Evolutionary conservation across 2,329 filamentous ascomycete species (phyloP).

Genomic region (Clarireedia sp.): DNA sequence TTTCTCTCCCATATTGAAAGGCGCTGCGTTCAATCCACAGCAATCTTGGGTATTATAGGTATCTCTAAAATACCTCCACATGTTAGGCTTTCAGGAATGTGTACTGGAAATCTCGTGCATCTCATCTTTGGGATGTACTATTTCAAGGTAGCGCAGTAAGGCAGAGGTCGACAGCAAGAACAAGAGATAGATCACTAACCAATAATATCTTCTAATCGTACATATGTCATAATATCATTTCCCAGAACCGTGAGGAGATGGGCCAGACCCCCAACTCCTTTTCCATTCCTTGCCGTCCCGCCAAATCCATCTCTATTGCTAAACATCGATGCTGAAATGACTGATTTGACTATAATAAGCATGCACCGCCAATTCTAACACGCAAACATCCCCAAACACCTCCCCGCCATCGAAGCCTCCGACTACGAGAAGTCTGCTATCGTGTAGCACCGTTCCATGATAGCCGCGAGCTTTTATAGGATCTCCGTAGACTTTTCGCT

Average conservation of each 20-base stretch:
- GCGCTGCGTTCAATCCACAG: too few species aligned
- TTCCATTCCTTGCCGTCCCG: slow-evolving; percentile 2
- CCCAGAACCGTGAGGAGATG: neutral
- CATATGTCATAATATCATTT: slow-evolving; percentile 6
- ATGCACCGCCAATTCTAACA: slow-evolving; percentile 61
- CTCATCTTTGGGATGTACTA: too few species aligned
- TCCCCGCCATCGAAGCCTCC: slow-evolving; percentile 61
- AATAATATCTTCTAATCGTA: slow-evolving; percentile 6
- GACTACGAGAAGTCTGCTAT: slow-evolving; percentile 55
- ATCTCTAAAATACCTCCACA: too few species aligned
- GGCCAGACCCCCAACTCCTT: slow-evolving; percentile 1
- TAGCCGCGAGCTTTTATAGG: slow-evolving; percentile 58
- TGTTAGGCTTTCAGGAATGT: too few species aligned
- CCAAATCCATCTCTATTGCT: slow-evolving; percentile 1
- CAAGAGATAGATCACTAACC: neutral
- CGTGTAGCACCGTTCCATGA: slow-evolving; percentile 58
- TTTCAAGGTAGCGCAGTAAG: too few species aligned
- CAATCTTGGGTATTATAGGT: too few species aligned
- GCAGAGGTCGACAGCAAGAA: neutral
- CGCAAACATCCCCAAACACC: slow-evolving; percentile 60
- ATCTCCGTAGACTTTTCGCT: slow-evolving; percentile 54
- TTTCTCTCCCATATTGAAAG: too few species aligned
- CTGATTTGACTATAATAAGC: slow-evolving; percentile 68
- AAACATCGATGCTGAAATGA: slow-evolving; percentile 63
- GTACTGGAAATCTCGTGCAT: too few species aligned